Evolutionary conservation across 805 yeast genomes (phyloP).

Genomic region (Teunomyces stri): DNA sequence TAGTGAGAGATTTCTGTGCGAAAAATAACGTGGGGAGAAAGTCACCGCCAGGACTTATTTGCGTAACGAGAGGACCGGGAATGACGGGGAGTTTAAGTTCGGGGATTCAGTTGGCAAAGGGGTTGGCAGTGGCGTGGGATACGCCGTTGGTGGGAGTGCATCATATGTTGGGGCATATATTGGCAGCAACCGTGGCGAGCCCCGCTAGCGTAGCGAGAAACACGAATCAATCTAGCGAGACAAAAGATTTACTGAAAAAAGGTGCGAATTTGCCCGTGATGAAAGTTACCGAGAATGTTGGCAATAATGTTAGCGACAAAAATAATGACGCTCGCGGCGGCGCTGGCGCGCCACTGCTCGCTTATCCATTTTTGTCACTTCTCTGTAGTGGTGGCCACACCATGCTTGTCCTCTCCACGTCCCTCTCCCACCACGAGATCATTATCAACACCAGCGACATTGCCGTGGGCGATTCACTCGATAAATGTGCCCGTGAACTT

Average conservation of each 20-base stretch:
- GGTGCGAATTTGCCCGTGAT: too few species aligned
- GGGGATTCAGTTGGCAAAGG: conserved; percentile 83
- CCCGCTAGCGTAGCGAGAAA: background rate
- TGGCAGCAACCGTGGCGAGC: conserved; percentile 18
- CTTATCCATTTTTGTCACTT: conserved; percentile 70
- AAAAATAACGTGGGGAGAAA: conserved; percentile 27
- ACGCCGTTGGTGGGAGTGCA: conserved; percentile 86
- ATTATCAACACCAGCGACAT: conserved; percentile 76
- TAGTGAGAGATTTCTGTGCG: conserved; percentile 46
- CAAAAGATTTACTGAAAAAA: background rate
- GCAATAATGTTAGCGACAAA: background rate
- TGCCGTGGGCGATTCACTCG: conserved; percentile 92
- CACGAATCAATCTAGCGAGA: background rate
- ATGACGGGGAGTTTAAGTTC: conserved; percentile 86
- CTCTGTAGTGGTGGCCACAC: conserved; percentile 95
- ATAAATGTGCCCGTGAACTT: conserved; percentile 84
- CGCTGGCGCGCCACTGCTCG: conserved; percentile 34
- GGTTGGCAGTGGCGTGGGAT: conserved; percentile 74
- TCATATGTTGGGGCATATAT: conserved; percentile 92
- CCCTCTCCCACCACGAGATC: conserved; percentile 66
- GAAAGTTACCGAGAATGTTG: background rate
- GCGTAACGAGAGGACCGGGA: conserved; percentile 96
- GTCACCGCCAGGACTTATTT: conserved; percentile 64
- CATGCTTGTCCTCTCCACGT: conserved; percentile 67
- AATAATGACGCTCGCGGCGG: conserved; percentile 27